A percentile compares a stretch with the other conserved stretches of the same genome.
These are phyloP conservation scores for Malassezia arunalokei DNA, from an alignment of 1,284 basidiomycete species.

Conservation along the genomic window DNA sequence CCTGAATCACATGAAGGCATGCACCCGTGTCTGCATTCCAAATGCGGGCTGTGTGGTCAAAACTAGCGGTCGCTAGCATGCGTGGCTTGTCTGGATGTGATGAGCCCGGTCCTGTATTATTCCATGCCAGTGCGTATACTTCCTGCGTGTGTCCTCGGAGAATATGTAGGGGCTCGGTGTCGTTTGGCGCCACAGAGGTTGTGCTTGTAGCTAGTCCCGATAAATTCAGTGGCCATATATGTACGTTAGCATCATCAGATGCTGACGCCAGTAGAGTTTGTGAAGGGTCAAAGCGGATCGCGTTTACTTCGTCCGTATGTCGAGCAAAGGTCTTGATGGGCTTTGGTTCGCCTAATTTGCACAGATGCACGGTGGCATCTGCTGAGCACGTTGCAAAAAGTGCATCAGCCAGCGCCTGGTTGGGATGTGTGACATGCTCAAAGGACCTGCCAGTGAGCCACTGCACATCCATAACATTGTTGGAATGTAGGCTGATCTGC, in stretches of 20 bases:
- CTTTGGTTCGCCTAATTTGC: slow-evolving; percentile 39
- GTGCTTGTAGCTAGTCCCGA: slow-evolving; percentile 2
- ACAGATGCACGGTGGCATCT: slow-evolving; percentile 41
- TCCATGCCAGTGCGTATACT: slow-evolving; percentile 41
- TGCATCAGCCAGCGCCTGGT: slow-evolving; percentile 24
- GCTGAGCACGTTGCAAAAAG: slow-evolving; percentile 44
- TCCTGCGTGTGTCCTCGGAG: slow-evolving; percentile 40
- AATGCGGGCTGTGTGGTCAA: slow-evolving; percentile 39
- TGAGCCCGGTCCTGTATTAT: slow-evolving; percentile 30
- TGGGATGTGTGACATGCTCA: slow-evolving; percentile 4
- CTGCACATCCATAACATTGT: slow-evolving; percentile 42
- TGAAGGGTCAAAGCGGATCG: slow-evolving; percentile 42
- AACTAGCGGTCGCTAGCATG: slow-evolving; percentile 42
- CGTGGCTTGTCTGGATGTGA: slow-evolving; percentile 29
- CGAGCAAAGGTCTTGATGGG: slow-evolving; percentile 37
- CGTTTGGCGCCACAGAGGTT: not conserved
- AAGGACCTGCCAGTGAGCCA: slow-evolving; percentile 26
- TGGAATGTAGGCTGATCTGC: slow-evolving; percentile 38
- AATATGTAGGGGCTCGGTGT: slow-evolving; percentile 18
- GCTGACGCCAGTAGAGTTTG: slow-evolving; percentile 40
- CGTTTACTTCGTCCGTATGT: slow-evolving; percentile 45
- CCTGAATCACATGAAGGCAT: slow-evolving; percentile 34
- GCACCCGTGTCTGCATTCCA: slow-evolving; percentile 43
- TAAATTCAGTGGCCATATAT: slow-evolving; percentile 37
- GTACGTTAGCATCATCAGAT: slow-evolving; percentile 38